Conservation (phyloP, 805 yeast genomes). For the Nakazawaea wyomingensis region DNA sequence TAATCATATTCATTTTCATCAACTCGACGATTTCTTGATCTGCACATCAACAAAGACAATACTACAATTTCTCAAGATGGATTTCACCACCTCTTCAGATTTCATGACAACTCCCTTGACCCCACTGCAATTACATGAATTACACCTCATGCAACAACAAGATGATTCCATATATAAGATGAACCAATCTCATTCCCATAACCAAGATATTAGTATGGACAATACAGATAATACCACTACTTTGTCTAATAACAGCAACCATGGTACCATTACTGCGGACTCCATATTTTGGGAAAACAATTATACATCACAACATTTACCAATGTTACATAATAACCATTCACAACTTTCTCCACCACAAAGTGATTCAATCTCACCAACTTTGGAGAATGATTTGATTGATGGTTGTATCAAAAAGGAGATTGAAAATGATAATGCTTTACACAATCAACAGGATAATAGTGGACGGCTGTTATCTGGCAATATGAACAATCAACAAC, state of each 20-base stretch:
- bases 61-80: no score
- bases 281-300: constrained; percentile 12
- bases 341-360: neutral
- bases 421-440: constrained; percentile 1
- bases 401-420: constrained; percentile 7
- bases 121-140: constrained; percentile 2
- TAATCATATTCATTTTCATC: neutral
- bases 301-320: constrained; percentile 3
- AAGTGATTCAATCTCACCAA: constrained; percentile 2
- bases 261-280: neutral
- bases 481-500: neutral
- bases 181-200: neutral
- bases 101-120: neutral
- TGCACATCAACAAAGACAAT: no score
- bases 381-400: neutral
- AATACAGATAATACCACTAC: neutral
- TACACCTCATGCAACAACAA: neutral
- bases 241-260: neutral
- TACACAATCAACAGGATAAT: no score
- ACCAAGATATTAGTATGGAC: constrained; percentile 1
- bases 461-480: no score
- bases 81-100: neutral
- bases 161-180: neutral
- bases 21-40: no score
- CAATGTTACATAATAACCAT: neutral